Base-by-base conservation (phyloP, 345 rosid genomes). In the Lepidium sativum region DNA sequence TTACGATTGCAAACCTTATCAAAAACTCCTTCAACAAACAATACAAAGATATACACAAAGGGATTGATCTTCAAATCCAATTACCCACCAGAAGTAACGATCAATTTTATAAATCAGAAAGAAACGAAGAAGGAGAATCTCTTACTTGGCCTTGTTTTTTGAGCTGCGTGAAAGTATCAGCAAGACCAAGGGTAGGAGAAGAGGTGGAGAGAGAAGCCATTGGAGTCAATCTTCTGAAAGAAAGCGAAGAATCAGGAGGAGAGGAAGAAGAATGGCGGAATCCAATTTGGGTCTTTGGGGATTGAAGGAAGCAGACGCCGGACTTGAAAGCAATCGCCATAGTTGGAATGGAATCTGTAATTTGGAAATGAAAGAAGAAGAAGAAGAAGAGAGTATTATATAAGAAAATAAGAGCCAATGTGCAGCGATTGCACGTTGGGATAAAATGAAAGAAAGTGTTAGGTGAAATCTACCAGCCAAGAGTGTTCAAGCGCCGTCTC, bases 121-220 rank as follows among this genome's bases (percentile, higher is more conserved):
- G 16, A 39, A 10, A 8, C 16, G 42, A 52, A 64, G 70, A 31
- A 3, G 12, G 13, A 9, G 42, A 63, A 15, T 29, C 0, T 17
- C 77, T 73, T 81, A 86, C 97, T 81, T 84, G 84, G 74, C 97
- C 94, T 73, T 79, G 80, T 49, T 75, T 74, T 68, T 75, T 84
- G 67, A 92, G 83, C 64, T 74, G 66, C 14, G 80, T 57, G 77
- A 86, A 89, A 14, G 95, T 86, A 52, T 82, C 87, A 6, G 85
- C 74, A n/a, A 89, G 80, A 51, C 97, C 80, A 34, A 80, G 78
- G 11, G 79, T 71, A 15, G 83, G 77, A 11, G 83, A 41, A 34
- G 81, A 71, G 40, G 77, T 67, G 4, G 68, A 60, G 63, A 68
- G 74, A 70, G 70, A 64, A 81, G 35, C 58, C 81, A 87, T 76